Evolutionary conservation across 306 rosid species (phyloP).

Genomic region (Heteromeles arbutifolia): DNA sequence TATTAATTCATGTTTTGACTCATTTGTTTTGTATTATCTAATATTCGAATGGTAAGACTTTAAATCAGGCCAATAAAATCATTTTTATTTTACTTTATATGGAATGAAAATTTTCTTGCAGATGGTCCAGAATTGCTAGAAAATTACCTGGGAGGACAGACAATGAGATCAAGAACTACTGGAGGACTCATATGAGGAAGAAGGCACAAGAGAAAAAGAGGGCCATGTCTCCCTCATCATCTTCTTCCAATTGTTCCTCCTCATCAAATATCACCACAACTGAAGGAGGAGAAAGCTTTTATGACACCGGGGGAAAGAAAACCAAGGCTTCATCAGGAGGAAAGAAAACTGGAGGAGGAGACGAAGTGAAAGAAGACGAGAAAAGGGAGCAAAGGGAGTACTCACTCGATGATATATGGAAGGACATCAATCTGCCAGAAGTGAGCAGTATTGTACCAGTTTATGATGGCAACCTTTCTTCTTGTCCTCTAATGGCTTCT

Average conservation of each 20-base stretch:
- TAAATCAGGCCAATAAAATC: background rate
- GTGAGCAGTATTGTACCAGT: slow-evolving; percentile 26
- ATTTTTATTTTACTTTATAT: background rate
- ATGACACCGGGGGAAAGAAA: slow-evolving; percentile 63
- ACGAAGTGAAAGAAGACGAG: slow-evolving; percentile 3
- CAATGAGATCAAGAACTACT: slow-evolving; percentile 90
- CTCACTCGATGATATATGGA: slow-evolving; percentile 95
- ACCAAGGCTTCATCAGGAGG: slow-evolving; percentile 15
- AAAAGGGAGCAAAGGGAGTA: slow-evolving; percentile 25
- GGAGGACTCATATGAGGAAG: slow-evolving; percentile 96
- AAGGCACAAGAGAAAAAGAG: slow-evolving; percentile 68
- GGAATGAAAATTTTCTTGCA: slow-evolving; percentile 7
- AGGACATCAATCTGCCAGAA: slow-evolving; percentile 55
- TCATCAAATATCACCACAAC: slow-evolving; percentile 45
- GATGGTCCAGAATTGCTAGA: slow-evolving; percentile 95
- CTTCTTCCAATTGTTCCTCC: slow-evolving; percentile 32
- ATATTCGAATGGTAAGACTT: background rate
- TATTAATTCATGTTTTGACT: background rate
- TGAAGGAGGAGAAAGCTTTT: slow-evolving; percentile 63
- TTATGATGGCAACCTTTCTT: slow-evolving; percentile 28
- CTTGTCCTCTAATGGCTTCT: slow-evolving; percentile 36
- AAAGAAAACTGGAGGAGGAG: slow-evolving; percentile 8
- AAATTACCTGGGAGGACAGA: slow-evolving; percentile 94
- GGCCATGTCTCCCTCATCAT: slow-evolving; percentile 19
- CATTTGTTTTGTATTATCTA: background rate